These are phyloP conservation scores for Clarireedia homoeocarpa DNA, from an alignment of 2,329 filamentous ascomycete species.

Conservation along the genomic window DNA sequence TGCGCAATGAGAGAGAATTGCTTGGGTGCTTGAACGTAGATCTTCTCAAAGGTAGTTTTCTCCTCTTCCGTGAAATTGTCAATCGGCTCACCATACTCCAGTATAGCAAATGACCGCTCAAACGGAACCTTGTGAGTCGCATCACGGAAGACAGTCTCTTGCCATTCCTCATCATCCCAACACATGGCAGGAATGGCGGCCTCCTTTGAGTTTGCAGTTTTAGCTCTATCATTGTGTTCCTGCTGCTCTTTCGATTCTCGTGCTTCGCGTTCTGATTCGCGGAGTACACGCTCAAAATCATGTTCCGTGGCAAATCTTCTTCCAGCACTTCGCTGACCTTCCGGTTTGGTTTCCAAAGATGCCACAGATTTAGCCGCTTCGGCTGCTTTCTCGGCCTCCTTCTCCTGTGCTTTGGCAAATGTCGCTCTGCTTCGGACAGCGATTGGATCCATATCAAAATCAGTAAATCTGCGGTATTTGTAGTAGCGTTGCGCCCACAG, in stretches of 20 bases:
- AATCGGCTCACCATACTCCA: constrained; percentile 63
- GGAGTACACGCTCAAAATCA: constrained; percentile 63
- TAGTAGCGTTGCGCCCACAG: constrained; percentile 23
- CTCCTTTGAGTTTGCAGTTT: constrained; percentile 69
- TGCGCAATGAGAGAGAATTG: constrained; percentile 75
- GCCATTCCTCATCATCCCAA: constrained; percentile 51
- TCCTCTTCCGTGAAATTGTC: constrained; percentile 72
- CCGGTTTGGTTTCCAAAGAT: constrained; percentile 48
- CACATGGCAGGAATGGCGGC: constrained; percentile 66
- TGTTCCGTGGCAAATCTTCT: constrained; percentile 62
- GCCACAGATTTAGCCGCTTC: constrained; percentile 20
- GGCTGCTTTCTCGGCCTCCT: constrained; percentile 22
- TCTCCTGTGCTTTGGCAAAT: constrained; percentile 22
- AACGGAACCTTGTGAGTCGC: constrained; percentile 56
- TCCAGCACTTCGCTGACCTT: constrained; percentile 42
- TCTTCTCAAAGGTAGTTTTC: constrained; percentile 61
- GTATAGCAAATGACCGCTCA: constrained; percentile 59
- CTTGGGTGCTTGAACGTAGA: constrained; percentile 69
- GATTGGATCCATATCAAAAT: constrained; percentile 23
- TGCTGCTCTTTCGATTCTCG: constrained; percentile 64
- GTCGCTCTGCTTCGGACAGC: constrained; percentile 25
- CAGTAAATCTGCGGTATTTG: constrained; percentile 25
- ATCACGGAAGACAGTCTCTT: constrained; percentile 54
- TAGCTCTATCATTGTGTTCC: constrained; percentile 54
- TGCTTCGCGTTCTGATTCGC: constrained; percentile 64